These are phyloP conservation scores for Diaporthe vaccinii DNA, from an alignment of 2,329 filamentous ascomycete genomes.

Conservation along the genomic window DNA sequence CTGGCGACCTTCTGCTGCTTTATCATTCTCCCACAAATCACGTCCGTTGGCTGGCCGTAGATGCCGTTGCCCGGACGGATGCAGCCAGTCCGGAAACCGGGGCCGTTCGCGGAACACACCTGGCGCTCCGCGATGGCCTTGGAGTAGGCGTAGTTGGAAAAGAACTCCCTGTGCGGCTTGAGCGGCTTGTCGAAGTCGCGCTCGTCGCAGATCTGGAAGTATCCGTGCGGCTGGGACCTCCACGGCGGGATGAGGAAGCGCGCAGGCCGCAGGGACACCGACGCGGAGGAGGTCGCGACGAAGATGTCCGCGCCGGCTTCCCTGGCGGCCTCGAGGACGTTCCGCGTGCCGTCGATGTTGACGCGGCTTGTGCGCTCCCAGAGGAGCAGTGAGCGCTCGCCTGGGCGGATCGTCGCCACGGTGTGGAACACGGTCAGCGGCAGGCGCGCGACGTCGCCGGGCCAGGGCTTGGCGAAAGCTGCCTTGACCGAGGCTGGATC, in stretches of 20 bases:
- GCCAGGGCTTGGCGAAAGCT: constrained; percentile 61
- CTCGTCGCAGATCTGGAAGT: constrained; percentile 61
- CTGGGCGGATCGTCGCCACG: constrained; percentile 66
- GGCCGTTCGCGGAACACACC: constrained; percentile 59
- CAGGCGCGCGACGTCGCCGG: constrained; percentile 51
- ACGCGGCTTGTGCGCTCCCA: constrained; percentile 61
- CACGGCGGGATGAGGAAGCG: constrained; percentile 60
- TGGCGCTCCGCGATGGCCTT: constrained; percentile 66
- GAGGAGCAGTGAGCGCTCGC: constrained; percentile 60
- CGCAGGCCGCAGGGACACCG: constrained; percentile 57
- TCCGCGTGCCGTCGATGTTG: constrained; percentile 64
- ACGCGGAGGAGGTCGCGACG: constrained; percentile 66
- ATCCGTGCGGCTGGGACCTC: constrained; percentile 53
- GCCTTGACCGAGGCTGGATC: constrained; percentile 52
- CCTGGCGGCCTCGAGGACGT: constrained; percentile 62
- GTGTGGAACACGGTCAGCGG: constrained; percentile 66
- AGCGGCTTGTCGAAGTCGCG: constrained; percentile 58
- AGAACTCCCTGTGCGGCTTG: constrained; percentile 58
- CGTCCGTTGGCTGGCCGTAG: constrained; percentile 63
- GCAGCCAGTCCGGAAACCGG: constrained; percentile 63
- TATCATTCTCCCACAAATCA: constrained; percentile 56
- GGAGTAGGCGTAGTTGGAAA: constrained; percentile 63
- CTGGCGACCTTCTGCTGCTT: constrained; percentile 54
- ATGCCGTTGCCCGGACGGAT: constrained; percentile 68
- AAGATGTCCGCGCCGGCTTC: constrained; percentile 62